These are phyloP conservation scores for Malassezia japonica DNA, from an alignment of 1,284 basidiomycete species.

Conservation along the genomic window DNA sequence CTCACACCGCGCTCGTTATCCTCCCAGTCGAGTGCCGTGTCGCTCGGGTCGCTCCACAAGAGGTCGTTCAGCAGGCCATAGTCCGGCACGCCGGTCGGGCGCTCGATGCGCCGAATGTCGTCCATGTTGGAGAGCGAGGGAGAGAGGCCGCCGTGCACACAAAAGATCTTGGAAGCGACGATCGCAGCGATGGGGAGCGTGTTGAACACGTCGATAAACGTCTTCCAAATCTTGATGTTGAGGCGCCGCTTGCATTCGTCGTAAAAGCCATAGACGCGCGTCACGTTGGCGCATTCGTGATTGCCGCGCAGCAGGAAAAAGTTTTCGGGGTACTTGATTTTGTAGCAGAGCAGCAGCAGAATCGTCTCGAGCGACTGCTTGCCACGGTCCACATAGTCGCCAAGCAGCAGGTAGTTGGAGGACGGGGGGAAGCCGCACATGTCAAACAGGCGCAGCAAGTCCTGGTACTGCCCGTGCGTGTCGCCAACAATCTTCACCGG, in stretches of 20 bases:
- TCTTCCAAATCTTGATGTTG: constrained; percentile 99
- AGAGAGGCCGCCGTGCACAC: constrained; percentile 94
- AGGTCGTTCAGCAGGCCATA: constrained; percentile 95
- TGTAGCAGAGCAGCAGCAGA: constrained; percentile 90
- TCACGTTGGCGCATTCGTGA: constrained; percentile 98
- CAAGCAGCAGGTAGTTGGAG: constrained; percentile 95
- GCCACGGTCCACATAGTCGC: constrained; percentile 96
- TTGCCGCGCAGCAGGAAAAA: constrained; percentile 97
- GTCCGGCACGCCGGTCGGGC: constrained; percentile 98
- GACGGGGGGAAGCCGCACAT: constrained; percentile 98
- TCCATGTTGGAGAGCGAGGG: constrained; percentile 98
- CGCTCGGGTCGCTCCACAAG: constrained; percentile 95
- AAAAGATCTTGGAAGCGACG: constrained; percentile 98
- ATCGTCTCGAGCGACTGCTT: constrained; percentile 99
- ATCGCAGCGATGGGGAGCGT: constrained; percentile 96
- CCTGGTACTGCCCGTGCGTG: constrained; percentile 96
- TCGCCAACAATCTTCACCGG: constrained; percentile 99
- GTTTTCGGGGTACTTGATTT: constrained; percentile 95
- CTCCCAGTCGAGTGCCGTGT: constrained; percentile 97
- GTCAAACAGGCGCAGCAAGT: constrained; percentile 94
- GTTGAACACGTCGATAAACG: constrained; percentile 99
- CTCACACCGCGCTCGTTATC: constrained; percentile 99
- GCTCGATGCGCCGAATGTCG: constrained; percentile 93
- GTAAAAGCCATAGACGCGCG: constrained; percentile 99
- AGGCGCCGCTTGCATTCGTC: constrained; percentile 99